Conservation (phyloP, 768 basidiomycete species). For the Strobilomyces echinocephalus region DNA sequence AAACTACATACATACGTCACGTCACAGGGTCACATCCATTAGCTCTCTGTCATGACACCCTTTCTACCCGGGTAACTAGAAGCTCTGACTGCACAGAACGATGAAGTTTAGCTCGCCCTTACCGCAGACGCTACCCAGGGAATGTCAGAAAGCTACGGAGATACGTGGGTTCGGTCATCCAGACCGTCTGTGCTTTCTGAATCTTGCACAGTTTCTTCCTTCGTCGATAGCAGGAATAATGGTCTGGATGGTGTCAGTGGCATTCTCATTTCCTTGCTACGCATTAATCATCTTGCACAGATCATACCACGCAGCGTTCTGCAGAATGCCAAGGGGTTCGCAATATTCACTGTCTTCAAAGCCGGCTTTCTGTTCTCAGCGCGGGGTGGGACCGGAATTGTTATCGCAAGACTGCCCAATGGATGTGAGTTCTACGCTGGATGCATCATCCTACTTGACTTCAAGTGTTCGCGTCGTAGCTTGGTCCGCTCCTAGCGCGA, state of each 20-base stretch:
- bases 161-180: constrained; percentile 53
- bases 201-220: constrained; percentile 61
- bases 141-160: constrained; percentile 82
- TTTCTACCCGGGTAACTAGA: too few relatives aligned
- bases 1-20: not conserved
- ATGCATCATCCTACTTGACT: not conserved
- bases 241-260: constrained; percentile 71
- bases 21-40: constrained; percentile 21
- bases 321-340: constrained; percentile 67
- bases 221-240: constrained; percentile 75
- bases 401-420: constrained; percentile 77
- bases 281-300: constrained; percentile 24
- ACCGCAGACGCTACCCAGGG: constrained; percentile 62
- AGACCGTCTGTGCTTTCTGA: not conserved
- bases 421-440: constrained; percentile 55
- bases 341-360: constrained; percentile 87
- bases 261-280: not conserved
- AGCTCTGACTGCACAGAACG: not conserved
- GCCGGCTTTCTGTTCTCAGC: constrained; percentile 65
- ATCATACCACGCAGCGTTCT: constrained; percentile 54
- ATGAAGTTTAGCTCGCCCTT: constrained; percentile 51
- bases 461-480: constrained; percentile 54
- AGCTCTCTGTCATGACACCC: constrained; percentile 6
- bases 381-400: constrained; percentile 78
- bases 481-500: constrained; percentile 94